Base-by-base conservation (phyloP, 176 grass and related monocot species). In the Saccharum spontaneum region DNA sequence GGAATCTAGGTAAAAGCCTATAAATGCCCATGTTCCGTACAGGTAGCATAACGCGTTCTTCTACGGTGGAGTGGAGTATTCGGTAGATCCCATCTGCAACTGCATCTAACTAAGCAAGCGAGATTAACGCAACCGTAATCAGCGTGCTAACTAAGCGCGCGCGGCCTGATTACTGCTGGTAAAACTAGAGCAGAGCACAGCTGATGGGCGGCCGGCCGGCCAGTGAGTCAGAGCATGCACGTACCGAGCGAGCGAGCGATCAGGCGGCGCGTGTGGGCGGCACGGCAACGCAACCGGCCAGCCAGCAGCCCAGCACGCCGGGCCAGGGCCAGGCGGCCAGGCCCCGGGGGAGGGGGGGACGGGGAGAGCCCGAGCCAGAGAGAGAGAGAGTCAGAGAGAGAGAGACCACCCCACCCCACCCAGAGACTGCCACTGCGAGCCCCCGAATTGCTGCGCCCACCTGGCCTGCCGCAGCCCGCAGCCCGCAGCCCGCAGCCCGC, bases 371-470 rank as follows among this genome's bases (percentile, higher is more conserved):
- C 13, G 46, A 14, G 46, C 4, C 7, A 2, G 28, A 49, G 30
- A 52, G 44, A 4, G 14, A 40, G 39, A 40, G 39, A 48, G 49
- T 7, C 0, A 54, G 50, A 22, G 7, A 3, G 18, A 18, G 11
- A 67, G 34, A 38, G 62, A n/a, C n/a, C n/a, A 17, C 67, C 50
- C 65, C 80, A 60, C 68, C 69, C 8, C 7, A 17, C n/a, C 20
- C 52, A 61, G 76, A 37, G 46, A 38, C 34, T 36, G 37, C 4
- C 8, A 41, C 37, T 41, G 40, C 40, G 40, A 41, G 67, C 69
- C 44, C 71, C 50, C 76, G 77, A 71, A 85, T 76, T 85, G 87
- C 87, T 59, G 77, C 20, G 22, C 30, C 73, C 74, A 33, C n/a
- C 10, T 23, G 37, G 41, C 17, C 28, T 28, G 28, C 28, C 28